Base-by-base conservation (phyloP, 1,284 basidiomycete genomes). In the Marasmius sp. region DNA sequence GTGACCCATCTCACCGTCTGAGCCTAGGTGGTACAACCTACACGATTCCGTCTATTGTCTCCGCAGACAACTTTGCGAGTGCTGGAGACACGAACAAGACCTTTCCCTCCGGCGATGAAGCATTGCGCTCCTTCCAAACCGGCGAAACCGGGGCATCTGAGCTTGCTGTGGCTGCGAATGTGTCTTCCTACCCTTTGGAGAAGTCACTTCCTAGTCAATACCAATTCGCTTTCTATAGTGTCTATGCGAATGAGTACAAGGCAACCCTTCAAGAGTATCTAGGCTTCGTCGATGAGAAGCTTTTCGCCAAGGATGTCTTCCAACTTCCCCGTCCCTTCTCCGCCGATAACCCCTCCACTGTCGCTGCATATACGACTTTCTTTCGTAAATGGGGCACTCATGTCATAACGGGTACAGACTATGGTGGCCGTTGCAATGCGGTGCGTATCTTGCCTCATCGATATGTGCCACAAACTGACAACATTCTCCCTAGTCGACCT, bases 121-220 rank as follows among this genome's bases (percentile, higher is more conserved):
- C 39, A 9, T 41, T 41, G 39, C 39, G 39, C 9, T 9, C 9
- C 22, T 52, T 52, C 22, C 22, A 52, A 27, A 50, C 10, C 27
- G 54, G 41, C n/a, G n/a, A n/a, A n/a, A n/a, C n/a, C n/a, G n/a
- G n/a, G n/a, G 34, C 54, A 38, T 27, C 34, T 16, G 54, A 8
- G 9, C 14, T 38, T 18, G 54, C 33, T 11, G 27, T 33, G 14
- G 54, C 41, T n/a, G 22, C 54, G 16, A 37, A 56, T 56, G 18
- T 37, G 18, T 56, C 54, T 27, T 7, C 54, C 10, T 38, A 38
- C 54, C 16, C 27, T 11, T 33, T 56, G n/a, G 41, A 38, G 9
- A 56, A 56, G 36, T 56, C 54, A 33, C 54, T 56, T 45, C 54
- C 54, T 16, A 56, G n/a, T 56, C 34, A 45, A 12, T 56, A 56